Evolutionary conservation across 352 stramenopile genomes (phyloP).

Genomic region (Phytopythium ostracodes): DNA sequence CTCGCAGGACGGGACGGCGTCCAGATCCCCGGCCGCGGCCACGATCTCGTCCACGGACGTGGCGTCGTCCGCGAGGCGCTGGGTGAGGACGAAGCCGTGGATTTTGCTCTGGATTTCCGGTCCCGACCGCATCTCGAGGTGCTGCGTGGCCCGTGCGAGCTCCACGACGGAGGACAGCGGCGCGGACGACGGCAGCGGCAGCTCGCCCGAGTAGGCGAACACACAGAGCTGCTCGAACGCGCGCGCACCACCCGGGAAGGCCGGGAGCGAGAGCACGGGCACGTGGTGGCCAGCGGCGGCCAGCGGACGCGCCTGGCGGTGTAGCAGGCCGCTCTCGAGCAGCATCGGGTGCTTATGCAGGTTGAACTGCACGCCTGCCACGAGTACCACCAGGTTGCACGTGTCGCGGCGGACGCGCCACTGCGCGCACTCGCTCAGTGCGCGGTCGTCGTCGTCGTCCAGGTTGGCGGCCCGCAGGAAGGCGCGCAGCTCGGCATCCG

Average conservation of each 20-base stretch:
- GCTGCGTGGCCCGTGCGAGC: slow-evolving; percentile 22
- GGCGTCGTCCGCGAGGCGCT: slow-evolving; percentile 9
- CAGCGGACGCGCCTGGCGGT: slow-evolving; percentile 29
- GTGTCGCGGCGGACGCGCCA: slow-evolving; percentile 31
- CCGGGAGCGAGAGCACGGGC: slow-evolving; percentile 37
- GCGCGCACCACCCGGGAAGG: slow-evolving; percentile 48
- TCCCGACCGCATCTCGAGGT: slow-evolving; percentile 41
- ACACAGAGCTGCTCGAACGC: slow-evolving; percentile 68
- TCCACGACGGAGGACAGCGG: not conserved
- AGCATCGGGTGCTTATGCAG: slow-evolving; percentile 69
- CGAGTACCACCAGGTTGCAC: slow-evolving; percentile 64
- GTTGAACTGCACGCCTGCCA: slow-evolving; percentile 65
- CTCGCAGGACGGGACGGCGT: slow-evolving; percentile 18
- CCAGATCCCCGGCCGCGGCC: slow-evolving; percentile 14
- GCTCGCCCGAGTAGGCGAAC: slow-evolving; percentile 60
- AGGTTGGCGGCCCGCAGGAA: slow-evolving; percentile 28
- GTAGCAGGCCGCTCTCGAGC: slow-evolving; percentile 40
- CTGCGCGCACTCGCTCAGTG: slow-evolving; percentile 52
- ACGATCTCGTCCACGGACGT: slow-evolving; percentile 8
- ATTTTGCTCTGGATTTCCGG: slow-evolving; percentile 18
- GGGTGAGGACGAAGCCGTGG: slow-evolving; percentile 23
- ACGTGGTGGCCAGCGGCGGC: slow-evolving; percentile 16
- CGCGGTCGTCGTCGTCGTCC: slow-evolving; percentile 24
- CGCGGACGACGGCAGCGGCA: slow-evolving; percentile 18
- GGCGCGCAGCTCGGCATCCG: slow-evolving; percentile 18